Evolutionary conservation across 31 red algal species (phyloP).

Genomic region (Endocladia muricata): DNA sequence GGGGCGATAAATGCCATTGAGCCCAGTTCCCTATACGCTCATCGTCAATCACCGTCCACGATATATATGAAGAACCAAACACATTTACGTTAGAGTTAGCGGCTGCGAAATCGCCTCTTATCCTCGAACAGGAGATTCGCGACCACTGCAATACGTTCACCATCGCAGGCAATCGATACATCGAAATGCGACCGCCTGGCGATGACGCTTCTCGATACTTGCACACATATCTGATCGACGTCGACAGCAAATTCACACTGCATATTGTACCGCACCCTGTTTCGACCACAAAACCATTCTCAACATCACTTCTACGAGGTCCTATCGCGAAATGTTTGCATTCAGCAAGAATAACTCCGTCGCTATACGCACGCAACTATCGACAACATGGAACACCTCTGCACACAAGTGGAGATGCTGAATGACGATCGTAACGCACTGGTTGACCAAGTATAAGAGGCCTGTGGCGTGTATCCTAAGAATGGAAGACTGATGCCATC

Average conservation of each 20-base stretch:
- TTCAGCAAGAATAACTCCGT: slow-evolving; percentile 15
- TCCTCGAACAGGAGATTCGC: background rate
- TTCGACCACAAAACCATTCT: background rate
- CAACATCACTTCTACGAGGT: background rate
- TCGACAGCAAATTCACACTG: background rate
- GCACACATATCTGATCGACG: background rate
- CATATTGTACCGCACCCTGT: slow-evolving; percentile 2
- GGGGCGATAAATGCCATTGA: background rate
- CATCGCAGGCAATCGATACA: background rate
- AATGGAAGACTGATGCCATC: background rate
- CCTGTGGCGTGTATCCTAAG: slow-evolving; percentile 7
- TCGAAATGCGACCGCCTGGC: background rate
- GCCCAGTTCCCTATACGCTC: background rate
- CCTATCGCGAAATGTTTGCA: background rate
- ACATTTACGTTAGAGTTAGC: background rate
- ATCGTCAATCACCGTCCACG: slow-evolving; percentile 6
- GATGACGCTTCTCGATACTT: background rate
- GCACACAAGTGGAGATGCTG: slow-evolving; percentile 1
- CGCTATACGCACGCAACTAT: slow-evolving; percentile 14
- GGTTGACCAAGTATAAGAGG: background rate
- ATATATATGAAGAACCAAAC: background rate
- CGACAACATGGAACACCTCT: slow-evolving; percentile 9
- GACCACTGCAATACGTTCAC: slow-evolving; percentile 15
- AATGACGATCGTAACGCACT: background rate
- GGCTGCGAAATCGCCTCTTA: background rate